phyloP scores from a whole-genome alignment of 2,329 filamentous ascomycete species.

The Furcasterigmium sp. region DNA sequence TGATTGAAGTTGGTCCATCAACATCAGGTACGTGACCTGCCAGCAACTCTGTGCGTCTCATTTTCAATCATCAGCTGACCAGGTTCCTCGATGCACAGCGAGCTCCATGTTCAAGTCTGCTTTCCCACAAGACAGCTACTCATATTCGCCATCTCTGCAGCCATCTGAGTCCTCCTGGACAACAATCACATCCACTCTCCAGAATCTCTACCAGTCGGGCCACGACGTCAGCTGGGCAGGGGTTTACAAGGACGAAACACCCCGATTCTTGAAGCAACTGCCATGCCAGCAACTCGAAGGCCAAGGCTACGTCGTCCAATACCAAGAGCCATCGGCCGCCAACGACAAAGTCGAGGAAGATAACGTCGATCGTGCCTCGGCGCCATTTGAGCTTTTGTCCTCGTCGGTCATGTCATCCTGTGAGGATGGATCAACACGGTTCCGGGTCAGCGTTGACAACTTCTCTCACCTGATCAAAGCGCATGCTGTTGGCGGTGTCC shows the following conservation, averaged over 20 bases:
- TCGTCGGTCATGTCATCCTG: neutral
- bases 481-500: constrained; percentile 13
- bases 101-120: neutral
- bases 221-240: neutral
- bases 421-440: constrained; percentile 7
- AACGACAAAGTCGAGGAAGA: neutral
- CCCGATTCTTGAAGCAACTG: neutral
- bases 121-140: neutral
- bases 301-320: neutral
- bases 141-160: neutral
- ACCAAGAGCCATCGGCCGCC: neutral
- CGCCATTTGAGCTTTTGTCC: neutral
- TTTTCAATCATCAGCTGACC: neutral
- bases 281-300: neutral
- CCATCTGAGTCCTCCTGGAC: neutral
- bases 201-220: neutral
- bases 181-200: neutral
- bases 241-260: neutral
- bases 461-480: constrained; percentile 13
- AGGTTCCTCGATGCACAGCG: neutral
- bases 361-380: neutral
- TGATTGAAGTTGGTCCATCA: constrained; percentile 16
- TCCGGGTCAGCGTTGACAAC: constrained; percentile 6
- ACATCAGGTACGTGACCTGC: constrained; percentile 9
- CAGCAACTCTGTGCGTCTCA: too few species aligned